Conservation (phyloP, 169 alveolate genomes). For the Plasmodium chabaudi region DNA sequence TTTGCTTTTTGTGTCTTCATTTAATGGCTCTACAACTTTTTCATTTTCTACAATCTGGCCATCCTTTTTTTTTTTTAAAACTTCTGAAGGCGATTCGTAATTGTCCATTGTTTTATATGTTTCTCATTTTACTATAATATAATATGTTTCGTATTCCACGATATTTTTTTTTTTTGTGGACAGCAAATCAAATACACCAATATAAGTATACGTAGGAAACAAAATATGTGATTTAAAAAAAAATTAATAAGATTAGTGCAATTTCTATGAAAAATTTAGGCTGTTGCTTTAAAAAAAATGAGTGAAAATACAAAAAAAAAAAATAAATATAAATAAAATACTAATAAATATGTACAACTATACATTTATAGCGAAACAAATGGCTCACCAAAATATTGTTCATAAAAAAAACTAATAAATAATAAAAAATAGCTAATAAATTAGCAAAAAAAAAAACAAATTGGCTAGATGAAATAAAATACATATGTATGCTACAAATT, state of each 20-base stretch:
- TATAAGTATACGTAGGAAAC: too few species aligned
- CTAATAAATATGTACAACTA: too few species aligned
- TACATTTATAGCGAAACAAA: too few species aligned
- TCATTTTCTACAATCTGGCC: background rate
- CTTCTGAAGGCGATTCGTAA: slow-evolving; percentile 71
- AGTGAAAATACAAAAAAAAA: too few species aligned
- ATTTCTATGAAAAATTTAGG: too few species aligned
- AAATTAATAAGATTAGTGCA: too few species aligned
- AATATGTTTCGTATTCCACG: background rate
- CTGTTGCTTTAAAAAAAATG: too few species aligned
- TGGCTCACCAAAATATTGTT: too few species aligned
- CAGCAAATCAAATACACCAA: too few species aligned
- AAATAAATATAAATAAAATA: too few species aligned
- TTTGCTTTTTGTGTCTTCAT: background rate
- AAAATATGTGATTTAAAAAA: too few species aligned
- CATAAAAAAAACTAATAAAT: background rate
- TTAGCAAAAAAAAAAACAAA: background rate
- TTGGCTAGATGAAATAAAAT: background rate
- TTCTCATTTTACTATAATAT: slow-evolving; percentile 4
- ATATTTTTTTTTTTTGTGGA: too few species aligned
- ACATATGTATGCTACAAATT: background rate
- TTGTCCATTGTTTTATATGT: slow-evolving; percentile 16
- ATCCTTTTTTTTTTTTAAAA: slow-evolving; percentile 32
- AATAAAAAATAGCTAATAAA: background rate
- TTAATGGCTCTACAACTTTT: background rate